A percentile compares a stretch with the other conserved stretches of the same genome.
Conservation (phyloP, 2,329 filamentous ascomycete genomes). For the Pestalotiopsis sp. region DNA sequence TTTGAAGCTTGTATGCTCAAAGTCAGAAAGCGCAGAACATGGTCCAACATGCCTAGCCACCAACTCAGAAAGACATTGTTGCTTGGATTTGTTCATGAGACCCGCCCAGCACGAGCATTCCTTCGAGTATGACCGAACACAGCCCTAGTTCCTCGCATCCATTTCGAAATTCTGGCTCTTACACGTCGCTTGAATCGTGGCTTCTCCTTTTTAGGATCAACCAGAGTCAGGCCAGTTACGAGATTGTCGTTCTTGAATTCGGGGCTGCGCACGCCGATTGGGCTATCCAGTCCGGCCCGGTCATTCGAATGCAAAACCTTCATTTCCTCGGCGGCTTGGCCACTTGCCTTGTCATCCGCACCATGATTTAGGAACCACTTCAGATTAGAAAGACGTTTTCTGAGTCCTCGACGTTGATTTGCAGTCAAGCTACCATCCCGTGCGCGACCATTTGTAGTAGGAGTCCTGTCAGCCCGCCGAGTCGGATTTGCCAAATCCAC, state of each 20-base stretch:
- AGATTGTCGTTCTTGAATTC: conserved; percentile 17
- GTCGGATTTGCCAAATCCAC: too few relatives aligned
- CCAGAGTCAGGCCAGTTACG: conserved; percentile 12
- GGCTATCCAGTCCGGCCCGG: conserved; percentile 9
- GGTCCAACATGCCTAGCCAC: not conserved
- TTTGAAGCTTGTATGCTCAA: not conserved
- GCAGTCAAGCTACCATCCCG: not conserved
- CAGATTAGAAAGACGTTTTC: conserved; percentile 29
- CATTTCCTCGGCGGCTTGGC: conserved; percentile 1
- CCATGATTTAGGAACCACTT: conserved; percentile 23
- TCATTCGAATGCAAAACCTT: not conserved
- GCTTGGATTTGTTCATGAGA: not conserved
- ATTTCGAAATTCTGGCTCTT: conserved; percentile 28
- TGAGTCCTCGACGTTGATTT: conserved; percentile 24
- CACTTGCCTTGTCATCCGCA: not conserved
- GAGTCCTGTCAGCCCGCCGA: not conserved
- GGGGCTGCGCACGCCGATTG: conserved; percentile 15
- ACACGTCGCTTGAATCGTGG: conserved; percentile 26
- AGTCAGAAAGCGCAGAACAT: not conserved
- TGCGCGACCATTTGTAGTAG: not conserved
- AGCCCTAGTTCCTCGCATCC: conserved; percentile 28
- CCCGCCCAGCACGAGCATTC: conserved; percentile 17
- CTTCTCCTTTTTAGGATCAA: conserved; percentile 15
- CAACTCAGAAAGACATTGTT: not conserved
- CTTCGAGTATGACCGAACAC: conserved; percentile 24